Evolutionary conservation across 345 rosid genomes (phyloP).

Genomic region (Citrus sinensis): DVS_A1.0 CM039169.1:29890001-29890500

Average conservation of each 20-base stretch:
- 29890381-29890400: constrained; percentile 37
- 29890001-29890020: not conserved
- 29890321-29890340: constrained; percentile 29
- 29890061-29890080: constrained; percentile 1
- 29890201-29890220: not conserved
- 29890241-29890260: not conserved
- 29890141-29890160: not conserved
- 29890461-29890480: constrained; percentile 84
- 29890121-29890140: not conserved
- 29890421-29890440: constrained; percentile 96
- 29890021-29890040: not conserved
- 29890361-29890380: constrained; percentile 35
- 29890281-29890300: too few relatives aligned
- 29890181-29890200: not conserved
- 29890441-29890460: constrained; percentile 95
- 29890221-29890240: not conserved
- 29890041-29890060: not conserved
- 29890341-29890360: constrained; percentile 30
- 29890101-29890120: not conserved
- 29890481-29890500: constrained; percentile 80
- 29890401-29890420: constrained; percentile 61
- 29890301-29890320: constrained; percentile 15
- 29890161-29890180: too few relatives aligned
- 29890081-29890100: not conserved
- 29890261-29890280: too few relatives aligned